phyloP scores from a whole-genome alignment of 2,329 filamentous ascomycete species.

The Sporothrix globosa region DNA sequence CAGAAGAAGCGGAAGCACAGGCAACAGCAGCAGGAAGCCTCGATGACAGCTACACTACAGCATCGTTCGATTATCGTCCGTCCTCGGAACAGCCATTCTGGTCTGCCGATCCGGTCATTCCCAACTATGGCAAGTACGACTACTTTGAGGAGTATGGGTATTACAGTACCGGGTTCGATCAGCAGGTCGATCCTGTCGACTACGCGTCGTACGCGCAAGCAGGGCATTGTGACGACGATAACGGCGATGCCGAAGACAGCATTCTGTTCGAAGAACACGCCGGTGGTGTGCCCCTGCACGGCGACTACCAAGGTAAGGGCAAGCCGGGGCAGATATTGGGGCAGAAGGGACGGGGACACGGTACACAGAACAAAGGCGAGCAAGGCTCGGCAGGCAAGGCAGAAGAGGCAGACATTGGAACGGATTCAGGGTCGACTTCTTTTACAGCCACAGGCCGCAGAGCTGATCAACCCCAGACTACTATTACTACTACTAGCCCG shows the following conservation, averaged over 20 bases:
- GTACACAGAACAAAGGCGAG: background rate
- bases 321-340: no score
- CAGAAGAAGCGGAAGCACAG: background rate
- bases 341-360: background rate
- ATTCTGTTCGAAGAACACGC: background rate
- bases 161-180: background rate
- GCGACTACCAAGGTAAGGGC: slow-evolving; percentile 17
- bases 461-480: slow-evolving; percentile 21
- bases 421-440: background rate
- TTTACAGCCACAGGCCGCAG: background rate
- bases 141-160: background rate
- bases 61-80: background rate
- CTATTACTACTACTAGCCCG: slow-evolving; percentile 7
- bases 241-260: background rate
- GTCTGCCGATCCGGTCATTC: background rate
- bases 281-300: background rate
- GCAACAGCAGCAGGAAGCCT: background rate
- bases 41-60: background rate
- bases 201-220: background rate
- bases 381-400: background rate
- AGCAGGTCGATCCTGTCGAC: background rate
- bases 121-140: slow-evolving; percentile 6
- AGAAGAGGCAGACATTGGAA: background rate
- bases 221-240: background rate
- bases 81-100: background rate